Percentiles rank a stretch among this genome's conserved stretches.
These are phyloP conservation scores for Glycine soja DNA, from an alignment of 306 rosid species.

Conservation along the genomic window DNA sequence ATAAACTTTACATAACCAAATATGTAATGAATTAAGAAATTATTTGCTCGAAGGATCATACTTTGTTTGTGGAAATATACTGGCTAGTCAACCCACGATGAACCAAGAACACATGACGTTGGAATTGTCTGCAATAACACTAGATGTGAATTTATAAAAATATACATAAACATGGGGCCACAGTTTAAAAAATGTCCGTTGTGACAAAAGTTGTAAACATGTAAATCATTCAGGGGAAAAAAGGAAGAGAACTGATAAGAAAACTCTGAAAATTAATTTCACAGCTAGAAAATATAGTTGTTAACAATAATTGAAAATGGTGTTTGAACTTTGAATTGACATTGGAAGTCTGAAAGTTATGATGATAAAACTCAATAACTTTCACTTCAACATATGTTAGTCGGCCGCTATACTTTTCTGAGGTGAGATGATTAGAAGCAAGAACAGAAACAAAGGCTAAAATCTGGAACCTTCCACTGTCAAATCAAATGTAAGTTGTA, in stretches of 20 bases:
- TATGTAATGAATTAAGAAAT: constrained; percentile 22
- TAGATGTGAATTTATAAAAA: constrained; percentile 9
- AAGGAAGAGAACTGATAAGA: background rate
- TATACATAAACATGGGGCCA: constrained; percentile 14
- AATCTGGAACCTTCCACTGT: constrained; percentile 20
- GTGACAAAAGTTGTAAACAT: background rate
- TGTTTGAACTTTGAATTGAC: constrained; percentile 7
- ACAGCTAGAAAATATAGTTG: constrained; percentile 18
- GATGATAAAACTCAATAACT: background rate
- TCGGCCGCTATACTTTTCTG: background rate
- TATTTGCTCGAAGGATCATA: constrained; percentile 44
- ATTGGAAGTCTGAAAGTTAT: constrained; percentile 16
- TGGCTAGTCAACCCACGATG: constrained; percentile 86
- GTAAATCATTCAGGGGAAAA: background rate
- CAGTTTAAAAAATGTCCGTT: constrained; percentile 10
- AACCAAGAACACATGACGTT: constrained; percentile 80
- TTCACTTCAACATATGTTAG: constrained; percentile 33
- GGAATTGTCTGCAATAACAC: constrained; percentile 71
- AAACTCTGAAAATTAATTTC: constrained; percentile 5
- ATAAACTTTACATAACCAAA: constrained; percentile 19
- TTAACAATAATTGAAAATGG: constrained; percentile 23
- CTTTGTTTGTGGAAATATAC: constrained; percentile 78
- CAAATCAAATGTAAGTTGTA: background rate
- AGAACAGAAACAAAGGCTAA: background rate
- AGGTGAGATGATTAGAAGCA: background rate